phyloP scores from a whole-genome alignment of 2,329 filamentous ascomycete species.

The Arthrinium phaeospermum region DNA sequence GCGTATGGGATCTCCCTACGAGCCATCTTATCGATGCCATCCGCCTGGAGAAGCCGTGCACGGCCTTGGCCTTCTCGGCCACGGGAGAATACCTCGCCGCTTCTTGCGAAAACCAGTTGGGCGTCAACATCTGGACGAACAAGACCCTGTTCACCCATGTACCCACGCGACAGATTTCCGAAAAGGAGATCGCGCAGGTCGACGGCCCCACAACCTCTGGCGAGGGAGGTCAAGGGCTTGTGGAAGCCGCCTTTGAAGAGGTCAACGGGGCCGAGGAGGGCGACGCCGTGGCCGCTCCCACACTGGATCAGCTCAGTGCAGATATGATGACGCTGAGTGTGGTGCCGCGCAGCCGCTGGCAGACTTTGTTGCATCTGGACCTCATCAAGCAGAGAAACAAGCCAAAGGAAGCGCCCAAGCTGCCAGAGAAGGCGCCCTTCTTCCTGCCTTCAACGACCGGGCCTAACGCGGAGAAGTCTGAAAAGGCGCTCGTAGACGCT shows the following conservation, averaged over 20 bases:
- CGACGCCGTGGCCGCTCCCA: conserved; percentile 59
- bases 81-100: conserved; percentile 96
- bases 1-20: conserved; percentile 95
- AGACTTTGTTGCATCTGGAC: conserved; percentile 91
- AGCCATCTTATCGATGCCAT: conserved; percentile 95
- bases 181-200: conserved; percentile 71
- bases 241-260: conserved; percentile 77
- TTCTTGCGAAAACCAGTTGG: conserved; percentile 79
- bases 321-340: conserved; percentile 89
- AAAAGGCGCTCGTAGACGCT: conserved; percentile 35
- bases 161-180: conserved; percentile 82
- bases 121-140: conserved; percentile 97
- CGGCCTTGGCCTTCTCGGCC: conserved; percentile 82
- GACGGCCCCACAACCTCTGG: conserved; percentile 78
- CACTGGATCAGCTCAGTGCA: conserved; percentile 77
- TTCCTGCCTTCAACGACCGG: conserved; percentile 72
- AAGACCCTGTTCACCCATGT: conserved; percentile 89
- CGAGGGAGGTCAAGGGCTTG: conserved; percentile 75
- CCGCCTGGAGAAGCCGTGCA: conserved; percentile 78
- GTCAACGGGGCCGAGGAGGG: conserved; percentile 55
- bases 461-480: conserved; percentile 31
- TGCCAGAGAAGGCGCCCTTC: conserved; percentile 93
- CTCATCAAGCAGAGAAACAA: conserved; percentile 93
- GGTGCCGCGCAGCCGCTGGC: conserved; percentile 90
- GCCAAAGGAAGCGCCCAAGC: conserved; percentile 88